phyloP scores from a whole-genome alignment of 1,284 basidiomycete species.

The Jaminaea rosea region DNA sequence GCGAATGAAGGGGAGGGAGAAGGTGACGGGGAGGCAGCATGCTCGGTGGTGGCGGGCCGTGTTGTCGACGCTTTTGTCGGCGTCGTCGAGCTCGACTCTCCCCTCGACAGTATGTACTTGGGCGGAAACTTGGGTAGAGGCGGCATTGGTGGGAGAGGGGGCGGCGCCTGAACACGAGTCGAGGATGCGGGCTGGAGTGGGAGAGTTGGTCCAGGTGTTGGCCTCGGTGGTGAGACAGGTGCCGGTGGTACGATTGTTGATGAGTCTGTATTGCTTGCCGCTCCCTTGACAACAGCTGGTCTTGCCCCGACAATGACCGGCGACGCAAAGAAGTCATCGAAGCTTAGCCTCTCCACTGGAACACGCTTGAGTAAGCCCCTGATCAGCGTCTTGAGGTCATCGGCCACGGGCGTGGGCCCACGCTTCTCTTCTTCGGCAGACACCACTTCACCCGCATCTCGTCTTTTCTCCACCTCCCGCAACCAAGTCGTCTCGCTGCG shows the following conservation, averaged over 20 bases:
- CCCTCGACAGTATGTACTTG: slow-evolving; percentile 1
- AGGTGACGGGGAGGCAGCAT: neutral
- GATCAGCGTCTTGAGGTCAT: slow-evolving; percentile 81
- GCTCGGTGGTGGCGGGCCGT: neutral
- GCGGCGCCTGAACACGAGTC: neutral
- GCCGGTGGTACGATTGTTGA: neutral
- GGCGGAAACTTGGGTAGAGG: neutral
- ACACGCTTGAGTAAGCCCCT: slow-evolving; percentile 70
- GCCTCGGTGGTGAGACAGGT: neutral
- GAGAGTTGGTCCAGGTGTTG: neutral
- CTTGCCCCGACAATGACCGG: slow-evolving; percentile 19
- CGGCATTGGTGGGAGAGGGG: neutral
- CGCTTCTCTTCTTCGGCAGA: neutral
- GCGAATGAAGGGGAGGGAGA: no score
- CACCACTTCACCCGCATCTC: slow-evolving; percentile 25
- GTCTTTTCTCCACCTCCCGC: slow-evolving; percentile 28
- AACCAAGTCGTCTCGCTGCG: slow-evolving; percentile 31
- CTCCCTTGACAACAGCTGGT: neutral
- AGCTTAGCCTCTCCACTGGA: slow-evolving; percentile 74
- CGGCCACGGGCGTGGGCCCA: slow-evolving; percentile 55
- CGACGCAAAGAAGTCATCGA: slow-evolving; percentile 78
- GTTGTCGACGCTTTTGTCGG: neutral
- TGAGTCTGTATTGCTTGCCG: neutral
- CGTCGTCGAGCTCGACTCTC: neutral
- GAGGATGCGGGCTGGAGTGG: neutral